Conservation (phyloP, 305 asterid species). For the Ajuga reptans region DNA sequence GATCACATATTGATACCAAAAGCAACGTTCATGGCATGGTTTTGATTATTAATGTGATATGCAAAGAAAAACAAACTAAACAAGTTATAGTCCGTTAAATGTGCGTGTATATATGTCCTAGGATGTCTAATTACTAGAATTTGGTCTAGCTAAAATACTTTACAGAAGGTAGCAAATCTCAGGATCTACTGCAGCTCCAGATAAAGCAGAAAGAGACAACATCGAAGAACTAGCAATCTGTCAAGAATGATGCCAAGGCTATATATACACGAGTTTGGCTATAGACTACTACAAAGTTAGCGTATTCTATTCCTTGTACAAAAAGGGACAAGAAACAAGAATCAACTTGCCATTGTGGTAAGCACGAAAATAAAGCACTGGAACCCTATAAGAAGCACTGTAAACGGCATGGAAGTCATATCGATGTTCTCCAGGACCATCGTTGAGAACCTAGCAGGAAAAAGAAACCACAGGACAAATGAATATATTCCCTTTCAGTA, state of each 20-base stretch:
- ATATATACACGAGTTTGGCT: not conserved
- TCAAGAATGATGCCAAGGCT: not conserved
- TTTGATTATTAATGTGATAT: not conserved
- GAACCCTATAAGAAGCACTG: constrained; percentile 73
- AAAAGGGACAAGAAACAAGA: not conserved
- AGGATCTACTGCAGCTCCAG: constrained; percentile 3
- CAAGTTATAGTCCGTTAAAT: too few species aligned
- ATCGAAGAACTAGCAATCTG: not conserved
- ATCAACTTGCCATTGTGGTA: constrained; percentile 52
- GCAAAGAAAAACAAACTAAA: too few species aligned
- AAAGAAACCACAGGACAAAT: not conserved
- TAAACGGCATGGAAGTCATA: constrained; percentile 70
- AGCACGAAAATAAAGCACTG: constrained; percentile 81
- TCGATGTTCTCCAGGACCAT: constrained; percentile 35
- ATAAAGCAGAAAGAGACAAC: not conserved
- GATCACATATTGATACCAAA: not conserved
- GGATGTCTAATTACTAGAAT: too few species aligned
- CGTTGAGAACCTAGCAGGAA: constrained; percentile 42
- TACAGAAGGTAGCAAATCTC: not conserved
- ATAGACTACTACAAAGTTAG: not conserved
- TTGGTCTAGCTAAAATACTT: too few species aligned
- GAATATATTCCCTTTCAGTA: not conserved
- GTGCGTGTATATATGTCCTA: too few species aligned
- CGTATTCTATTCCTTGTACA: not conserved
- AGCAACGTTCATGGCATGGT: not conserved